Percentiles rank a stretch among this genome's conserved stretches.
Evolutionary conservation across 129 eudicot genomes (phyloP).

Genomic region (Lonicera japonica): DNA sequence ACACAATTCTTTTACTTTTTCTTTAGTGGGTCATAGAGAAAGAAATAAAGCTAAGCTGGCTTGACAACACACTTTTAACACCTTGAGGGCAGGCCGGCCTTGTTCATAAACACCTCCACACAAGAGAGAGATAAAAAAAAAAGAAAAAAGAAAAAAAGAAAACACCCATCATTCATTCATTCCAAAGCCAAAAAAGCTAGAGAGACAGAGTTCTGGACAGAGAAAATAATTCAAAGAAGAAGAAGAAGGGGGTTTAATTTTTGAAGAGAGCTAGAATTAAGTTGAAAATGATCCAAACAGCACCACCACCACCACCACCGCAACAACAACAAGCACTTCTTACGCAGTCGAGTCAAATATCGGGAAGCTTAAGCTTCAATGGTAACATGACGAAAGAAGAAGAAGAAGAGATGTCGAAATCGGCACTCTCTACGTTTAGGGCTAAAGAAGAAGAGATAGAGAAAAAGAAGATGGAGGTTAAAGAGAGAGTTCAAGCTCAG

Average conservation of each 20-base stretch:
- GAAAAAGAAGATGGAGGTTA: constrained; percentile 82
- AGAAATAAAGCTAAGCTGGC: constrained; percentile 13
- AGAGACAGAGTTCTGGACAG: constrained; percentile 27
- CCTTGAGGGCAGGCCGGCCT: constrained; percentile 31
- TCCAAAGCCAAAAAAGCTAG: constrained; percentile 15
- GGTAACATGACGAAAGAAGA: constrained; percentile 60
- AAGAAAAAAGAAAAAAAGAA: too few species aligned
- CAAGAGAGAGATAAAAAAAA: constrained; percentile 11
- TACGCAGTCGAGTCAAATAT: constrained; percentile 65
- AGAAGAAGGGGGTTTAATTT: too few species aligned
- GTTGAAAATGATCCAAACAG: constrained; percentile 30
- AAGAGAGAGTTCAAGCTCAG: constrained; percentile 82
- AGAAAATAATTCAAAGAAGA: constrained; percentile 8
- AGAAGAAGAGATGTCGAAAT: constrained; percentile 84
- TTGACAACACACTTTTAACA: constrained; percentile 24
- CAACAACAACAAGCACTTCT: constrained; percentile 30
- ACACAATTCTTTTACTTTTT: background rate
- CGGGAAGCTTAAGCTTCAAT: constrained; percentile 71
- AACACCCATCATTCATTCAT: constrained; percentile 23
- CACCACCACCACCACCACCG: background rate
- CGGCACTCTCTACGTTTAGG: constrained; percentile 77
- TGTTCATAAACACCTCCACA: constrained; percentile 25
- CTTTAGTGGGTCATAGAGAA: constrained; percentile 12
- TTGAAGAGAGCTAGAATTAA: constrained; percentile 12
- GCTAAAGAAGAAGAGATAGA: constrained; percentile 98